These are phyloP conservation scores for Gossypium herbaceum DNA, from an alignment of 345 rosid genomes.

Conservation along the genomic window DNA sequence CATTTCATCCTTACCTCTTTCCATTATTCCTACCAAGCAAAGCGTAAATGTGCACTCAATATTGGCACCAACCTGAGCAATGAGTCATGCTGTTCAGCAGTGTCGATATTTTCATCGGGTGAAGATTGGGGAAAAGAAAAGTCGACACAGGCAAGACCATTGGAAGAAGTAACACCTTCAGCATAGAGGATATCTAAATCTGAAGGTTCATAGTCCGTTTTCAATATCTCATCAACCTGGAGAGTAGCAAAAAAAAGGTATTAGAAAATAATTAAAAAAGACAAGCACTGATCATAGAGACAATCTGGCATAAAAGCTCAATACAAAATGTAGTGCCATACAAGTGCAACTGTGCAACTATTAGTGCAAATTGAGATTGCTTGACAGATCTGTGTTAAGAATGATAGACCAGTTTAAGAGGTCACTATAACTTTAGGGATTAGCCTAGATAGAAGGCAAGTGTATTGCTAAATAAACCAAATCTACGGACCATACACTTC, in stretches of 20 bases:
- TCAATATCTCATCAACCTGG: constrained; percentile 74
- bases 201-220: constrained; percentile 83
- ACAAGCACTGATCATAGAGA: neutral
- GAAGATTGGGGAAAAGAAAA: constrained; percentile 78
- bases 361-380: neutral
- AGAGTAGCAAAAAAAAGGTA: constrained; percentile 15
- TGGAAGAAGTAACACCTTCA: constrained; percentile 91
- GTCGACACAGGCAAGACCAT: constrained; percentile 86
- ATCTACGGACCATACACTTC: neutral
- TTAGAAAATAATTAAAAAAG: neutral
- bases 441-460: neutral
- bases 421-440: neutral
- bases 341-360: neutral
- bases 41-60: neutral
- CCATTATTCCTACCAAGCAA: too few relatives aligned
- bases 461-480: neutral
- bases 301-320: neutral
- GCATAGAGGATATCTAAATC: constrained; percentile 90
- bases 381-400: neutral
- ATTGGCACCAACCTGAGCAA: constrained; percentile 55
- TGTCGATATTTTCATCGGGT: constrained; percentile 48
- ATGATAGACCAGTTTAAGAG: neutral
- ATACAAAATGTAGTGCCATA: neutral
- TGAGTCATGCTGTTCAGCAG: constrained; percentile 65
- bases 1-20: too few relatives aligned